Base-by-base conservation (phyloP, 495 filamentous ascomycete genomes). In the Evansstolkia leycettana region DNA sequence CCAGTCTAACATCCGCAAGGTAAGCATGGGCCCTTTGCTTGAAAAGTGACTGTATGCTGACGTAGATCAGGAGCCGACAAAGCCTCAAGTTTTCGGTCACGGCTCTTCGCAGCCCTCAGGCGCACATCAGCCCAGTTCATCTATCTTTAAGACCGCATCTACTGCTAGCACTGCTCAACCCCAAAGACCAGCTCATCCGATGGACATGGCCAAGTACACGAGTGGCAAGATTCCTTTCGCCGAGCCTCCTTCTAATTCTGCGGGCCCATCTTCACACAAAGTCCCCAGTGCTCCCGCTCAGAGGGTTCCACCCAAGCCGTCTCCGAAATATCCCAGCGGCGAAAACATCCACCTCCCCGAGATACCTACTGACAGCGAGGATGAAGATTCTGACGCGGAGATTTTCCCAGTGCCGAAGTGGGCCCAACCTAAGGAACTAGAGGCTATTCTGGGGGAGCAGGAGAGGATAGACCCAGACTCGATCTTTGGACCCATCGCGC, bases 181-280 rank as follows among this genome's bases (percentile, higher is more conserved):
- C 17, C 57, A 65, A 34, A 79, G 84, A 48, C 60, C 75, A 5
- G 65, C 58, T 11, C 75, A 84, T 34, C 76, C 79, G 0, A 62
- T 81, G 37, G 83, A 89, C 44, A 84, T 86, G 72, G 70, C 77
- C 29, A 84, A 89, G 49, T 73, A 84, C 37, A 77, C 84, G 7
- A 93, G 79, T 54, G 81, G 76, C n/a, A 79, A 83, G 31, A 94
- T 96, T 38, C 78, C 82, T 7, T 95, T 96, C 51, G 86, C 84
- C 10, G 71, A 84, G 20, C 76, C 70, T 45, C 50, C 80, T 27
- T 75, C 70, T 40, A 65, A 64, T 10, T 58, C 68, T 15, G 40
- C 54, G 25, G 47, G 47, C 28, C 45, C 55, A 13, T 46, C 55
- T 12, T 48, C 67, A 32, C 60, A 88, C 58, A 81, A 79, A 31